Evolutionary conservation across 2,329 filamentous ascomycete species (phyloP), one percentile per base, ranked within the genome.

Genomic region (Microcera coccophila): DNA sequence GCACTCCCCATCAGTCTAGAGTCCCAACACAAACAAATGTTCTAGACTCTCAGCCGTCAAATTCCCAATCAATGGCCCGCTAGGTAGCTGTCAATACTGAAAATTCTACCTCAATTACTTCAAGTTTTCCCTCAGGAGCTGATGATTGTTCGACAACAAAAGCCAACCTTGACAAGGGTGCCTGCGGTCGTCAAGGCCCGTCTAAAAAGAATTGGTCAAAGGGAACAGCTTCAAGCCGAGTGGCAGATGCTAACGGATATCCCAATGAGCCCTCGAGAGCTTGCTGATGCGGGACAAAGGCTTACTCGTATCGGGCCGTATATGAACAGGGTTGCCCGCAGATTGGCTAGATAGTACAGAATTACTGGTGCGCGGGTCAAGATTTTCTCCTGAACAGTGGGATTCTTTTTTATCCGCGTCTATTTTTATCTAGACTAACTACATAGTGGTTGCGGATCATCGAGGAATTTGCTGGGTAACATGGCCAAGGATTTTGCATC

Each of bases 391-490:
- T 70, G 69, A 53, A 68, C 67, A 48, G 75, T 79, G 65, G 67
- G 75, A 15, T 26, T 14, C 36, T 2, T 40, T 18, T 32, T n/a
- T n/a, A 16, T 16, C 17, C 26, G 34, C 18, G 17, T 10, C 29
- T 8, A 15, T 29, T 14, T 37, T 2, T 17, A 19, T 5, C 9
- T 14, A 38, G 44, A 48, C 67, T 74, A 60, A 74, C 57, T 44
- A 3, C 8, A 31, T 53, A 82, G 78, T 75, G 78, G 45, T 62
- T 70, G 20, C 75, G 75, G 10, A 64, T 82, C 22, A 52, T 70
- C 1, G 70, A 68, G 34, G 79, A 83, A 53, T 82, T 79, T 81
- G 60, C 55, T 81, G 9, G 68, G 73, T 49, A 70, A 66, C 39
- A 81, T 82, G 68, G 67, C 68, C 1, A 71, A 70, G 48, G 78